Percentiles rank a stretch among this genome's conserved stretches.
These are phyloP conservation scores for Plasmodium gallinaceum DNA, from an alignment of 169 alveolate genomes.

Conservation along the genomic window DNA sequence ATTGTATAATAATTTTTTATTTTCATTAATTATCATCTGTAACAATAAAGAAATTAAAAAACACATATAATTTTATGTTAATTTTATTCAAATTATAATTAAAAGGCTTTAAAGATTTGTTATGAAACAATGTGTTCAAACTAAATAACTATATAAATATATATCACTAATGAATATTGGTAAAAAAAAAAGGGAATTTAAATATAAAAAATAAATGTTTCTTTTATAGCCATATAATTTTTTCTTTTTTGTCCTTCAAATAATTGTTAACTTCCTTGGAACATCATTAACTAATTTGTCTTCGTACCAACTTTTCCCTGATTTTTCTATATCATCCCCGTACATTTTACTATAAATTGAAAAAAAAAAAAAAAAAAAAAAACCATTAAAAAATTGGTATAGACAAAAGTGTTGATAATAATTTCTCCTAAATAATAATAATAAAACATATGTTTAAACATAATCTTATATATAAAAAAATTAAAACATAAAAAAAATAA, in stretches of 20 bases:
- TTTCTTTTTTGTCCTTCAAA: slow-evolving; percentile 7
- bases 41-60: too few relatives aligned
- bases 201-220: too few relatives aligned
- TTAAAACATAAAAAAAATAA: background rate
- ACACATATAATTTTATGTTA: too few relatives aligned
- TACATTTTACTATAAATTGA: slow-evolving; percentile 6
- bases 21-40: too few relatives aligned
- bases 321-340: slow-evolving; percentile 43
- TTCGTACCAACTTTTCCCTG: slow-evolving; percentile 54
- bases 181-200: slow-evolving; percentile 1
- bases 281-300: slow-evolving; percentile 56
- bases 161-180: too few relatives aligned
- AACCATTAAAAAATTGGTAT: background rate
- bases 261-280: slow-evolving; percentile 50
- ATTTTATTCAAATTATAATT: too few relatives aligned
- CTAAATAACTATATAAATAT: too few relatives aligned
- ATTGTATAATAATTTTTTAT: background rate
- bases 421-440: background rate
- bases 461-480: background rate
- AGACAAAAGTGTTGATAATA: background rate
- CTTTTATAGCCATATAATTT: too few relatives aligned
- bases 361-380: slow-evolving; percentile 7
- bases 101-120: too few relatives aligned
- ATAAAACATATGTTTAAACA: background rate
- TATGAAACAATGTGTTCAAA: too few relatives aligned